Evolutionary conservation across 345 rosid species (phyloP).

Genomic region (Aquilaria yunnanensis): DNA sequence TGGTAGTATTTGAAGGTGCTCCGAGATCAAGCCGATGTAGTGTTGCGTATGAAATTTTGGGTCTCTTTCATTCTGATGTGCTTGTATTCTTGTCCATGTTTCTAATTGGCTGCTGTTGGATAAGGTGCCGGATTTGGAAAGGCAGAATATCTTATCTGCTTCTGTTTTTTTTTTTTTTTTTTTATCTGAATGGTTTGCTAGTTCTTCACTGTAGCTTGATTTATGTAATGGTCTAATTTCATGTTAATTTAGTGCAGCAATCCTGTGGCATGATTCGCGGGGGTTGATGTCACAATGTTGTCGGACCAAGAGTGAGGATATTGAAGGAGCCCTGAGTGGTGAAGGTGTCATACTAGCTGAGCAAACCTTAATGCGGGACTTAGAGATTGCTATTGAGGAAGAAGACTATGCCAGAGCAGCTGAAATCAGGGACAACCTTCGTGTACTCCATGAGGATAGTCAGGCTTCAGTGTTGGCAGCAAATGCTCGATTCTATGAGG

Average conservation of each 20-base stretch:
- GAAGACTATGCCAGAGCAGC: conserved; percentile 91
- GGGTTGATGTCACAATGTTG: conserved; percentile 28
- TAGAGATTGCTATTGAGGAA: conserved; percentile 62
- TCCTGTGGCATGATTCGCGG: conserved; percentile 20
- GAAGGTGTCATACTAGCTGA: conserved; percentile 54
- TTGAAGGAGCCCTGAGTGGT: conserved; percentile 37
- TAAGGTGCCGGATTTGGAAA: too few relatives aligned
- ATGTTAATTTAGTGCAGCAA: conserved; percentile 25
- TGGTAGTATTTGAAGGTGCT: not conserved
- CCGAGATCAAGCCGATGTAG: not conserved
- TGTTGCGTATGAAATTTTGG: not conserved
- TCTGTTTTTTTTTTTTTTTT: not conserved
- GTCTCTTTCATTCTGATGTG: not conserved
- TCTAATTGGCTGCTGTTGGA: not conserved
- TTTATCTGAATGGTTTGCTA: not conserved
- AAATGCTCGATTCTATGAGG: conserved; percentile 67
- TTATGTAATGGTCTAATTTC: conserved; percentile 11
- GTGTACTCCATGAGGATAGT: conserved; percentile 57
- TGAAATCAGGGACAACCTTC: conserved; percentile 63
- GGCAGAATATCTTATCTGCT: not conserved
- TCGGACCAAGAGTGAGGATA: conserved; percentile 46
- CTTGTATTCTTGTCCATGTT: not conserved
- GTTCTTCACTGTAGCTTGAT: not conserved
- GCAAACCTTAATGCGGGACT: conserved; percentile 49
- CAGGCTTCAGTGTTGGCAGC: conserved; percentile 57